A percentile compares a stretch with the other conserved stretches of the same genome.
phyloP scores from a whole-genome alignment of 495 filamentous ascomycete species.

The Platismatia glauca region DNA sequence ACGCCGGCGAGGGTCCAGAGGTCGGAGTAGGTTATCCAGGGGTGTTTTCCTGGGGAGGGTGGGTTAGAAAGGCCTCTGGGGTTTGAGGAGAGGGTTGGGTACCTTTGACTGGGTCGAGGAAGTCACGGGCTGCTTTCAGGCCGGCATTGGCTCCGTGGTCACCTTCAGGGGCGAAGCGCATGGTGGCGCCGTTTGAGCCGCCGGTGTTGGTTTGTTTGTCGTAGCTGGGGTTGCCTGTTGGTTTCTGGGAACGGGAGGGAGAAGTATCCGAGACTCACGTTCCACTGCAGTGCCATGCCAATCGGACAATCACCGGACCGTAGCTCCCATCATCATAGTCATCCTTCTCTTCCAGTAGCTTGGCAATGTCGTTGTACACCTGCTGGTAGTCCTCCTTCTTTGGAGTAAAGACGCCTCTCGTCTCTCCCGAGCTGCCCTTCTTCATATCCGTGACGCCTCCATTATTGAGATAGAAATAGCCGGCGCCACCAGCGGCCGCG shows the following conservation, averaged over 20 bases:
- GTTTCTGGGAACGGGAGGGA: not conserved
- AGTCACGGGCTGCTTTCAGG: conserved; percentile 78
- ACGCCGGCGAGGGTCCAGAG: conserved; percentile 90
- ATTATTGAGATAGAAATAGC: conserved; percentile 58
- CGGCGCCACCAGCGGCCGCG: conserved; percentile 55
- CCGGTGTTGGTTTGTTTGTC: conserved; percentile 84
- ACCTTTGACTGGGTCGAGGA: conserved; percentile 84
- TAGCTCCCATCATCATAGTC: conserved; percentile 97
- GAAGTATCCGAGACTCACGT: conserved; percentile 34
- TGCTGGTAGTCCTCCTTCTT: conserved; percentile 86
- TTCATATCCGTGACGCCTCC: conserved; percentile 29
- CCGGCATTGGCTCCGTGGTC: conserved; percentile 94
- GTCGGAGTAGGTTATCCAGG: conserved; percentile 94
- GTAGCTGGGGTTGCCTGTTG: conserved; percentile 35
- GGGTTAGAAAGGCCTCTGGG: conserved; percentile 22
- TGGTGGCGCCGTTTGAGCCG: conserved; percentile 93
- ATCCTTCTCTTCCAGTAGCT: conserved; percentile 71
- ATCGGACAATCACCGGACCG: conserved; percentile 76
- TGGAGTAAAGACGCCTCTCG: conserved; percentile 55
- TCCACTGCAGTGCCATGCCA: conserved; percentile 82
- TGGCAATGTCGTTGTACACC: conserved; percentile 85
- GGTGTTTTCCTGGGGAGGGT: conserved; percentile 58
- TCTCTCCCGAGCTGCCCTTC: conserved; percentile 30
- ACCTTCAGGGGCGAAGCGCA: conserved; percentile 88
- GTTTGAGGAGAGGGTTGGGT: conserved; percentile 22